phyloP scores from a whole-genome alignment of 2,329 filamentous ascomycete genomes.

The Elsinoe necatrix region DNA sequence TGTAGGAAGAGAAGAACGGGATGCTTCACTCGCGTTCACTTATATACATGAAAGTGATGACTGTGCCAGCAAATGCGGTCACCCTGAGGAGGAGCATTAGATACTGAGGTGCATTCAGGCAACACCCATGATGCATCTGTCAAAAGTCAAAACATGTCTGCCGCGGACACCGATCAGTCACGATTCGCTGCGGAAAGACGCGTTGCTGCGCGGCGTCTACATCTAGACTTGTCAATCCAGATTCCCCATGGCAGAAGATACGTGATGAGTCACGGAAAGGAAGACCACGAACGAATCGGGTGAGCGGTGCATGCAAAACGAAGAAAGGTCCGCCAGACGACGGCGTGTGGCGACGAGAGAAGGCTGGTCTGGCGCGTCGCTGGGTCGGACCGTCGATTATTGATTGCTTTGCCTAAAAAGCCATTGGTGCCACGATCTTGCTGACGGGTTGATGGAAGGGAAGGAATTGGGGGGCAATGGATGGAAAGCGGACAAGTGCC shows the following conservation, averaged over 20 bases:
- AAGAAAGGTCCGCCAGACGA: constrained; percentile 8
- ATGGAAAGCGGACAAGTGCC: constrained; percentile 2
- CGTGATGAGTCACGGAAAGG: constrained; percentile 13
- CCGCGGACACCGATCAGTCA: background rate
- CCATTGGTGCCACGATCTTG: constrained; percentile 25
- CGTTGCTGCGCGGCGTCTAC: background rate
- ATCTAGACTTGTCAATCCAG: background rate
- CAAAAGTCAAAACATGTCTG: background rate
- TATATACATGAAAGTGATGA: constrained; percentile 5
- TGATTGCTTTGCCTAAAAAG: constrained; percentile 21
- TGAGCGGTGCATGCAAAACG: constrained; percentile 1
- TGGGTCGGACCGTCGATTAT: constrained; percentile 14
- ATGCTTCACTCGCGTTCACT: constrained; percentile 6
- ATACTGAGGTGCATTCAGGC: constrained; percentile 4
- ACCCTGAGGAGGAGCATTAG: background rate
- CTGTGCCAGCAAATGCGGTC: constrained; percentile 1
- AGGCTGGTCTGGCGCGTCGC: background rate
- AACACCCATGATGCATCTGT: background rate
- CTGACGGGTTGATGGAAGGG: constrained; percentile 2
- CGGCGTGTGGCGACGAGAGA: constrained; percentile 14
- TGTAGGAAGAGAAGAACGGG: background rate
- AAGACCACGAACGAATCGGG: constrained; percentile 15
- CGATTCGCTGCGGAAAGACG: constrained; percentile 4
- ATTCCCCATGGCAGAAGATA: background rate
- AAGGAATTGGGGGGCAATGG: background rate